Evolutionary conservation across 352 stramenopile species (phyloP).

Genomic region (Pythium plurisporium): DNA sequence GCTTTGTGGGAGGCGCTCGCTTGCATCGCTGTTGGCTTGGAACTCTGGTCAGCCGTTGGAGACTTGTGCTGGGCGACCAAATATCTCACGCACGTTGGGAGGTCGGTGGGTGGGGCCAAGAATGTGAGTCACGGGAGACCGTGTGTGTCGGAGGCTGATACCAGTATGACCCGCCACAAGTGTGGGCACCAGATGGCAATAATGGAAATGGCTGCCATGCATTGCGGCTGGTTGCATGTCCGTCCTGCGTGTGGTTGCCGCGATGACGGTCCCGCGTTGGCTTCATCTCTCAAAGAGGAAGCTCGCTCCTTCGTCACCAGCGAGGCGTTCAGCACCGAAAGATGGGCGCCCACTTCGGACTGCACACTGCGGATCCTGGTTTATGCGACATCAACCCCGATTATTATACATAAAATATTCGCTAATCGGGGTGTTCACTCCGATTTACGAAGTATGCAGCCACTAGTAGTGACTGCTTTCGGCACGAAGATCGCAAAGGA

Average conservation of each 20-base stretch:
- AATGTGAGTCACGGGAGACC: too few relatives aligned
- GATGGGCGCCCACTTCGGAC: background rate
- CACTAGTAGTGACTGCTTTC: background rate
- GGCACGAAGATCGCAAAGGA: background rate
- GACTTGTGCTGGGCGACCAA: background rate
- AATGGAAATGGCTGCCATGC: background rate
- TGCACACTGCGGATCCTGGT: too few relatives aligned
- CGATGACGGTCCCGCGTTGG: too few relatives aligned
- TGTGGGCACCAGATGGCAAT: slow-evolving; percentile 1
- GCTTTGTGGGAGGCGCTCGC: background rate
- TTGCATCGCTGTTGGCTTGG: too few relatives aligned
- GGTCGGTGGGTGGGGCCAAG: too few relatives aligned
- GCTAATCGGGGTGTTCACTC: background rate
- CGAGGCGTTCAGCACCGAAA: background rate
- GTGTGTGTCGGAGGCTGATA: too few relatives aligned
- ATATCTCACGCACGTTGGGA: background rate
- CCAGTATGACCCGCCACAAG: too few relatives aligned
- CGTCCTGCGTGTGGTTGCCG: too few relatives aligned
- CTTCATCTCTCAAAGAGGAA: too few relatives aligned
- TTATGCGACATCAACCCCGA: background rate
- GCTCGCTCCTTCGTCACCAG: too few relatives aligned
- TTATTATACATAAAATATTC: background rate
- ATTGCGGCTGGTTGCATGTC: too few relatives aligned
- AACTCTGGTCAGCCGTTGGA: background rate
- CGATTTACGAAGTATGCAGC: background rate